phyloP scores from a whole-genome alignment of 129 eudicot species.

The Ambrosia artemisiifolia region DNA sequence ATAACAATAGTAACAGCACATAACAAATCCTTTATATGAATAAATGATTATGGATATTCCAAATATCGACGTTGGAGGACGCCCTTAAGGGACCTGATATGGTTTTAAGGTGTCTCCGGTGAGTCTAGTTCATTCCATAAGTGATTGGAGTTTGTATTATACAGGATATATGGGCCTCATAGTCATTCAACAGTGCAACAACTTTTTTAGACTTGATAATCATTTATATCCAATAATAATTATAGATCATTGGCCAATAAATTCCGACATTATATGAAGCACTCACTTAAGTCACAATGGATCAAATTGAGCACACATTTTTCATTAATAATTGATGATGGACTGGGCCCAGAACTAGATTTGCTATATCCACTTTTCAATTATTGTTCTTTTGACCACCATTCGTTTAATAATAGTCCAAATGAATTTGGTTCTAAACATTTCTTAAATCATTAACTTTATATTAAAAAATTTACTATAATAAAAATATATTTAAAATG shows the following conservation, averaged over 20 bases:
- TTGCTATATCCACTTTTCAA: not conserved
- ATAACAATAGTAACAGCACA: no score
- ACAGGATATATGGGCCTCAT: not conserved
- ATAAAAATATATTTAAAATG: no score
- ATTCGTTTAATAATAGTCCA: not conserved
- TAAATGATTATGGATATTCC: no score
- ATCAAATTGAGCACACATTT: not conserved
- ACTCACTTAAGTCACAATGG: not conserved
- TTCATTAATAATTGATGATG: not conserved
- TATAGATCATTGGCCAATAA: not conserved
- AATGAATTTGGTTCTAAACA: not conserved
- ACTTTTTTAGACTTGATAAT: not conserved
- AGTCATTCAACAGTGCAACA: not conserved
- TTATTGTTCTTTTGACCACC: not conserved
- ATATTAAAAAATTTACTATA: no score
- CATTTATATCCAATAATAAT: not conserved
- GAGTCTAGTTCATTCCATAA: no score
- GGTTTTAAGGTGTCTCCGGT: no score
- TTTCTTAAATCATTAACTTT: no score
- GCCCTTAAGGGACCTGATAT: no score
- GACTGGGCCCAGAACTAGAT: slow-evolving; percentile 8
- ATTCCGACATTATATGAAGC: not conserved
- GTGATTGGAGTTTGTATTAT: not conserved
- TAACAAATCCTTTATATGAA: no score
- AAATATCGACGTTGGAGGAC: no score